phyloP scores from a whole-genome alignment of 164 flowering plant species.

The Magnolia changhungtana region DNA sequence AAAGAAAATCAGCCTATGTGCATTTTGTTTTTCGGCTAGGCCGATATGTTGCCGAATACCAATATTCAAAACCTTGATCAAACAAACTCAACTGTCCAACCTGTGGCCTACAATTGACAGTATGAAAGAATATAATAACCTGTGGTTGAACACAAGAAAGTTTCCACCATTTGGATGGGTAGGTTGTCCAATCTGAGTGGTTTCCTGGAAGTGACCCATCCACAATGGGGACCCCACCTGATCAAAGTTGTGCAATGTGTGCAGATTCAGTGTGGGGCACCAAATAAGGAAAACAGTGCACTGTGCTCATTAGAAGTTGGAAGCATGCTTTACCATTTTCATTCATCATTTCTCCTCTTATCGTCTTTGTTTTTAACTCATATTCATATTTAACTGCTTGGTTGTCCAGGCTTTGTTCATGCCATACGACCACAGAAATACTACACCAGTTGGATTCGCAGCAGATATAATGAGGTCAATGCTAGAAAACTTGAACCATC shows the following conservation, averaged over 20 bases:
- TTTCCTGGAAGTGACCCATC: background rate
- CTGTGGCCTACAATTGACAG: background rate
- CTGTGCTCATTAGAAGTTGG: background rate
- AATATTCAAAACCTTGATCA: too few relatives aligned
- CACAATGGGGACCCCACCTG: background rate
- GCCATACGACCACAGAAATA: slow-evolving; percentile 97
- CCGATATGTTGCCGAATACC: too few relatives aligned
- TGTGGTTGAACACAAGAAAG: too few relatives aligned
- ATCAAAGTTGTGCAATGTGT: background rate
- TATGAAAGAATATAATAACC: too few relatives aligned
- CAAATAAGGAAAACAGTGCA: background rate
- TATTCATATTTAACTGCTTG: background rate
- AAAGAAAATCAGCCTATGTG: too few relatives aligned
- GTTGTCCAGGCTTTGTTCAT: slow-evolving; percentile 79
- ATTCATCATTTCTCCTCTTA: background rate
- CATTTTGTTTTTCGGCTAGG: too few relatives aligned
- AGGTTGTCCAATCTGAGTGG: background rate
- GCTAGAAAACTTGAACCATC: slow-evolving; percentile 66
- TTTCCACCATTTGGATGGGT: background rate
- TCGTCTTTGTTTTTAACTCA: background rate
- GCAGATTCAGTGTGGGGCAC: background rate
- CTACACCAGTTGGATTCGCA: slow-evolving; percentile 72
- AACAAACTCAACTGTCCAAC: background rate
- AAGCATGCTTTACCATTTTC: background rate
- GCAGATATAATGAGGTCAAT: slow-evolving; percentile 56